A percentile compares a stretch with the other conserved stretches of the same genome.
Evolutionary conservation across 306 rosid genomes (phyloP).

Genomic region (Crotalaria pallida): DNA sequence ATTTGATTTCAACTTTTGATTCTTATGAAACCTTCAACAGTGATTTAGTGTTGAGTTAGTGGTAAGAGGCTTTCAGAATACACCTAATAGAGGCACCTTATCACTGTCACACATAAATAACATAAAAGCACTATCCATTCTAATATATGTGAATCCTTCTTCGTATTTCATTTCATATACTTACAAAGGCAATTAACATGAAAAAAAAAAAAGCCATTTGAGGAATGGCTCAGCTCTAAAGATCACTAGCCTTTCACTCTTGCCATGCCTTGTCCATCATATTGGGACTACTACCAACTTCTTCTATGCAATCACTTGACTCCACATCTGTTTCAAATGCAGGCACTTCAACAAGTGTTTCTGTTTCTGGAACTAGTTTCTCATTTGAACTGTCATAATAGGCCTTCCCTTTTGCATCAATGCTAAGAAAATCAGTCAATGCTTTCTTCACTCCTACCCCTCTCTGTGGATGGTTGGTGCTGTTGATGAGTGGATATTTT

Average conservation of each 20-base stretch:
- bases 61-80: not conserved
- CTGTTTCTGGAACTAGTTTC: slow-evolving; percentile 28
- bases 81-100: not conserved
- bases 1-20: not conserved
- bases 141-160: slow-evolving; percentile 23
- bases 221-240: slow-evolving; percentile 2
- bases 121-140: slow-evolving; percentile 16
- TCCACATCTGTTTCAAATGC: slow-evolving; percentile 35
- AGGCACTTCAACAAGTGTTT: slow-evolving; percentile 24
- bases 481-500: slow-evolving; percentile 43
- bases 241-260: slow-evolving; percentile 16
- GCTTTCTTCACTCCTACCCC: slow-evolving; percentile 64
- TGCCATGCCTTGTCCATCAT: slow-evolving; percentile 17
- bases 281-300: slow-evolving; percentile 25
- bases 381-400: slow-evolving; percentile 22
- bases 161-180: slow-evolving; percentile 15
- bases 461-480: slow-evolving; percentile 42
- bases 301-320: slow-evolving; percentile 26
- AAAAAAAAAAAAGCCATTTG: not conserved
- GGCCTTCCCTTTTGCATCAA: slow-evolving; percentile 45
- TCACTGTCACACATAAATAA: not conserved
- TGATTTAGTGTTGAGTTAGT: not conserved
- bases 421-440: slow-evolving; percentile 72
- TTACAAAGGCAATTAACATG: not conserved
- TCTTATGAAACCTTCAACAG: not conserved